Evolutionary conservation across 805 yeast species (phyloP).

Genomic region (Lipomyces yamanashiensis): DNA sequence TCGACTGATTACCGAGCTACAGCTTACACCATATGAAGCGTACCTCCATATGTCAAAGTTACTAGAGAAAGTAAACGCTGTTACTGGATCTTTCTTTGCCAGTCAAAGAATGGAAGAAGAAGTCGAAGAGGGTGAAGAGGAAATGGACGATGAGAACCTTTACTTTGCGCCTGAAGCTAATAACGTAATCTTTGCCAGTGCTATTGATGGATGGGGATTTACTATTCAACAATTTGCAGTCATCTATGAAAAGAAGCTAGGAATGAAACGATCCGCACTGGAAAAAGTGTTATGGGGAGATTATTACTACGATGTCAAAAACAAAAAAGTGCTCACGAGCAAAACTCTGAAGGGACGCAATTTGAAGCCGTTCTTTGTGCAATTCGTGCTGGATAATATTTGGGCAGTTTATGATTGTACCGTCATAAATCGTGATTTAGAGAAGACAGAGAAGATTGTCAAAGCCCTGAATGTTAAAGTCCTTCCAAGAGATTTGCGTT

Average conservation of each 20-base stretch:
- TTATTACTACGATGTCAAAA: conserved; percentile 83
- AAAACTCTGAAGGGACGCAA: conserved; percentile 65
- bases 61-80: conserved; percentile 93
- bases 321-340: conserved; percentile 72
- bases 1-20: conserved; percentile 78
- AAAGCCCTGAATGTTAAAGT: conserved; percentile 69
- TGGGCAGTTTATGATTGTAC: conserved; percentile 89
- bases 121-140: conserved; percentile 56
- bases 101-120: conserved; percentile 87
- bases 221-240: conserved; percentile 85
- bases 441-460: conserved; percentile 74
- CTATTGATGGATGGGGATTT: conserved; percentile 98
- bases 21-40: conserved; percentile 82
- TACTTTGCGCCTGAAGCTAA: conserved; percentile 87
- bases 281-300: conserved; percentile 97
- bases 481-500: conserved; percentile 72
- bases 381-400: conserved; percentile 81
- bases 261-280: conserved; percentile 77
- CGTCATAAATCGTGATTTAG: conserved; percentile 66
- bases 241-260: conserved; percentile 81
- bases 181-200: conserved; percentile 88
- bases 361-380: conserved; percentile 82
- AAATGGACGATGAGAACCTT: conserved; percentile 76
- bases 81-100: conserved; percentile 87
- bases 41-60: conserved; percentile 75